These are phyloP conservation scores for Carex parvula DNA, from an alignment of 176 grass and related monocot genomes.

Conservation along the genomic window DNA sequence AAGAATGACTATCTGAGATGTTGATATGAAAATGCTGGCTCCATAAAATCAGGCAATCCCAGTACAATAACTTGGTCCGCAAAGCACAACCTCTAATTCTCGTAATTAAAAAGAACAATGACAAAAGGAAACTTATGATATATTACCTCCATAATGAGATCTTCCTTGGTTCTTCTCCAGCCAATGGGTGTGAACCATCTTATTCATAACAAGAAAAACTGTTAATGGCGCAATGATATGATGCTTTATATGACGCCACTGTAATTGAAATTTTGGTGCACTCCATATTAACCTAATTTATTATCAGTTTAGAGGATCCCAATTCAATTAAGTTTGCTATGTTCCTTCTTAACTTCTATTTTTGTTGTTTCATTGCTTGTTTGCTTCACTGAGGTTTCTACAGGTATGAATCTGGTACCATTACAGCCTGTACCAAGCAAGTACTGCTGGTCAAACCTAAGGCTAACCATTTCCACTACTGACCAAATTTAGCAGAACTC, in stretches of 20 bases:
- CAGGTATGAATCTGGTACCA: neutral
- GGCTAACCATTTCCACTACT: neutral
- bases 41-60: neutral
- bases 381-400: neutral
- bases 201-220: slow-evolving; percentile 44
- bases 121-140: slow-evolving; percentile 24
- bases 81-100: neutral
- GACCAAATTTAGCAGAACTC: neutral
- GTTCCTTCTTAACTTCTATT: neutral
- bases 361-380: neutral
- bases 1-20: neutral
- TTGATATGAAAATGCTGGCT: neutral
- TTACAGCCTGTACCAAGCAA: neutral
- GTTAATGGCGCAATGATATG: slow-evolving; percentile 9
- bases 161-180: slow-evolving; percentile 96
- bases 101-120: slow-evolving; percentile 15
- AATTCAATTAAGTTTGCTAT: neutral
- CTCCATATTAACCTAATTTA: neutral
- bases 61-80: neutral
- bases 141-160: slow-evolving; percentile 79
- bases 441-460: neutral
- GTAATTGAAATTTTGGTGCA: neutral
- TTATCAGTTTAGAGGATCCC: neutral
- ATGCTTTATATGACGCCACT: neutral
- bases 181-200: slow-evolving; percentile 93